Evolutionary conservation across 306 rosid species (phyloP).

Genomic region (Macrotyloma uniflorum): DNA sequence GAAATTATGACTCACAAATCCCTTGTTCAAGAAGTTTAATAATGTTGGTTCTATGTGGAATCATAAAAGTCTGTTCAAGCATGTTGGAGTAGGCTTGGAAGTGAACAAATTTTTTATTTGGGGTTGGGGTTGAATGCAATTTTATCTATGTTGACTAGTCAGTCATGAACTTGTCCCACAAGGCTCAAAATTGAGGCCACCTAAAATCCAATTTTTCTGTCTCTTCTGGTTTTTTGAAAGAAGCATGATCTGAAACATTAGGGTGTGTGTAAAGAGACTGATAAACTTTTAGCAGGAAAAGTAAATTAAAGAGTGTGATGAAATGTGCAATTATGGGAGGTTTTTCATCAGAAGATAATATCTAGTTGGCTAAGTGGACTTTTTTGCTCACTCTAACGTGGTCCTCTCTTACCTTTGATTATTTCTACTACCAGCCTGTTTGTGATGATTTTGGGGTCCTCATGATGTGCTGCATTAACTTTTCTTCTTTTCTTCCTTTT

Average conservation of each 20-base stretch:
- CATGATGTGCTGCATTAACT: not conserved
- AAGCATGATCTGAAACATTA: conserved; percentile 34
- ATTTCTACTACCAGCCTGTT: conserved; percentile 21
- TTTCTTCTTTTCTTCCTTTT: not conserved
- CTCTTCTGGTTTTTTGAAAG: conserved; percentile 37
- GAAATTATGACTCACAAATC: not conserved
- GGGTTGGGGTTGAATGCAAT: not conserved
- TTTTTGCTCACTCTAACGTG: conserved; percentile 36
- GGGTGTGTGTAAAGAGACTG: conserved; percentile 42
- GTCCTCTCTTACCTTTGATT: conserved; percentile 40
- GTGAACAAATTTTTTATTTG: conserved; percentile 1
- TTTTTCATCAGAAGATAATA: conserved; percentile 33
- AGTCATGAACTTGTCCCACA: not conserved
- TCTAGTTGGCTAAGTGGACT: conserved; percentile 37
- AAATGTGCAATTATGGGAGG: conserved; percentile 33
- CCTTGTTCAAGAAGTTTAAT: conserved; percentile 33
- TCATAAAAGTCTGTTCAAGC: conserved; percentile 13
- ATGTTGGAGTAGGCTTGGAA: not conserved
- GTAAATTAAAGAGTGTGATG: conserved; percentile 39
- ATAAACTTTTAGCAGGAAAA: conserved; percentile 33
- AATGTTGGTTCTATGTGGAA: conserved; percentile 18
- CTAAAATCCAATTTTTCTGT: conserved; percentile 19
- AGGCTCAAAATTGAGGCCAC: not conserved
- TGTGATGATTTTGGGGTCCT: conserved; percentile 45
- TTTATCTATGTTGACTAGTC: not conserved